Evolutionary conservation across 116 monocot genomes (phyloP).

Genomic region (Phalaenopsis hybrid): DNA sequence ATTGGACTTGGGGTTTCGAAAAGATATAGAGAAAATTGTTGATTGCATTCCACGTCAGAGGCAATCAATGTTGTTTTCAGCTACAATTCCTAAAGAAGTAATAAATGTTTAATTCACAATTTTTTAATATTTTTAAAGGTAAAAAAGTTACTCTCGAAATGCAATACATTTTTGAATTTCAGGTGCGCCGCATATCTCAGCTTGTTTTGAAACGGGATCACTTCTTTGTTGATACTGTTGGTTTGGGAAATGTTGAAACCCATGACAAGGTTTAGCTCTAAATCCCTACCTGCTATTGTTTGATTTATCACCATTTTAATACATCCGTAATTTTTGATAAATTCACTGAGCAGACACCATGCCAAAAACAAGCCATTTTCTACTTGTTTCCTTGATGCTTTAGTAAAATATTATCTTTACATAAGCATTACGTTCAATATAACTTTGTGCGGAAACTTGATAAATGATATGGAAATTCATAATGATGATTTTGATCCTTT

Average conservation of each 20-base stretch:
- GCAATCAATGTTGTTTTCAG: slow-evolving; percentile 83
- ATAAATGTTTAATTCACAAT: slow-evolving; percentile 4
- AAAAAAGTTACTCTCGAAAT: neutral
- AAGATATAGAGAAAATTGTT: slow-evolving; percentile 75
- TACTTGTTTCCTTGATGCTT: neutral
- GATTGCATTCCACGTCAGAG: slow-evolving; percentile 87
- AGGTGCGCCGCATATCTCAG: slow-evolving; percentile 90
- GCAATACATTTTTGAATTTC: slow-evolving; percentile 13
- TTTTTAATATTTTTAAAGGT: neutral
- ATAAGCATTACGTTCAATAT: neutral
- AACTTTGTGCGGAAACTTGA: neutral
- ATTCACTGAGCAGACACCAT: neutral
- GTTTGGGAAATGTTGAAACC: slow-evolving; percentile 57
- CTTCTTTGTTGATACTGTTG: slow-evolving; percentile 75
- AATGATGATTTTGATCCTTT: too few species aligned
- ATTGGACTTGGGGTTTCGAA: slow-evolving; percentile 70
- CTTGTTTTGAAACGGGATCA: slow-evolving; percentile 85
- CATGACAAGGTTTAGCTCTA: slow-evolving; percentile 55
- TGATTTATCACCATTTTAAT: neutral
- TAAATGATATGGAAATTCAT: neutral
- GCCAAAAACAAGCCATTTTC: neutral
- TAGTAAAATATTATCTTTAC: neutral
- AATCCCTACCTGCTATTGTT: neutral
- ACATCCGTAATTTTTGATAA: neutral
- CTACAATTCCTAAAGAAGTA: slow-evolving; percentile 89